Evolutionary conservation across 768 basidiomycete genomes (phyloP).

Genomic region (Psilocybe azurescens): DNA sequence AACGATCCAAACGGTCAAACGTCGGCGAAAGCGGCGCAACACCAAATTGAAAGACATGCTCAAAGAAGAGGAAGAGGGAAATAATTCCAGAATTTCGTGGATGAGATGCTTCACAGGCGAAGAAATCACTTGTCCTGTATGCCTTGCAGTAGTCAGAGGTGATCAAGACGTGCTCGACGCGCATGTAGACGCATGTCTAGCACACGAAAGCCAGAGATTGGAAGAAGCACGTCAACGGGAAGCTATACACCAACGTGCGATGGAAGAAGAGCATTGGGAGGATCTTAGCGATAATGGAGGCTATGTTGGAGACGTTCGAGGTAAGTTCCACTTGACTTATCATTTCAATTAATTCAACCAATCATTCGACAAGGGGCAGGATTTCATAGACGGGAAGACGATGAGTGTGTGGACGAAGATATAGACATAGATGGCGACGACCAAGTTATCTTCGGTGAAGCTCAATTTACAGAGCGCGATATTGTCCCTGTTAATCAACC

Average conservation of each 20-base stretch:
- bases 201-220: constrained; percentile 51
- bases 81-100: constrained; percentile 32
- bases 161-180: constrained; percentile 78
- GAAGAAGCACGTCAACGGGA: constrained; percentile 48
- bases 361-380: constrained; percentile 58
- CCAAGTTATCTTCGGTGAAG: constrained; percentile 64
- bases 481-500: constrained; percentile 47
- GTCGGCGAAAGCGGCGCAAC: constrained; percentile 72
- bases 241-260: constrained; percentile 30
- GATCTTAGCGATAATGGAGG: constrained; percentile 38
- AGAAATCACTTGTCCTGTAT: constrained; percentile 73
- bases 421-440: constrained; percentile 85
- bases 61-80: constrained; percentile 61
- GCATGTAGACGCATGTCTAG: constrained; percentile 83
- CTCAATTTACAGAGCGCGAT: constrained; percentile 81
- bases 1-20: constrained; percentile 65
- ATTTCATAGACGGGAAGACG: constrained; percentile 64
- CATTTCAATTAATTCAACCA: background rate
- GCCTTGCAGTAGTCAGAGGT: constrained; percentile 58
- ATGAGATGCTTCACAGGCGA: constrained; percentile 36
- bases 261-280: constrained; percentile 38
- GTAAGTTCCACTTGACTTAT: constrained; percentile 32
- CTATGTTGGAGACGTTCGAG: constrained; percentile 55
- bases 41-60: constrained; percentile 70
- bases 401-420: constrained; percentile 79